Evolutionary conservation across 768 basidiomycete genomes (phyloP), one percentile per base, ranked within the genome.

Genomic region (Boletus reticulatus): DNA sequence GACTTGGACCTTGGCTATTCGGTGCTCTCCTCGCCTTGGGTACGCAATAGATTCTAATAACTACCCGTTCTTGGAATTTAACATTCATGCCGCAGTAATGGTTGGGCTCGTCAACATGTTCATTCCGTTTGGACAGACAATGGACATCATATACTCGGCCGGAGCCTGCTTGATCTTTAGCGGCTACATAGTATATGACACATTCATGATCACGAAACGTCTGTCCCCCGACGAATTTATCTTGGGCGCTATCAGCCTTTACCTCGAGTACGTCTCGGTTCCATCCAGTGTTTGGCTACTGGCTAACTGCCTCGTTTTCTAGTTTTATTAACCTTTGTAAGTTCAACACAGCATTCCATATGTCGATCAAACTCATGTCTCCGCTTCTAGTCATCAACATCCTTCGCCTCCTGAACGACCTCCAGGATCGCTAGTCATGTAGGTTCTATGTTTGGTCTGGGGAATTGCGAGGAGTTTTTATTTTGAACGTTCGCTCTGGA

Each of bases 211-310:
- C 78, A 93, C 91, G 75, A 87, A 85, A 64, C 84, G 85, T 56
- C 76, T 97, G 19, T 92, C 89, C 2, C 92, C 94, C 4, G 97
- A 99, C 61, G 97, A 99, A 71, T 94, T 83, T 70, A 94, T 97
- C 62, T 76, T 97, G 76, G 96, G 87, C 36, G 80, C 92, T 17
- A 88, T 98, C 66, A 88, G 85, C 61, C 83, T 98, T n/a, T 98
- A 98, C 74, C 85, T 98, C 53, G 96, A 98, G 84, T 89, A 73
- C 62, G 85, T 85, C 11, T 57, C 37, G 12, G 6, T 45, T 29
- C 19, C 43, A 19, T 45, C 24, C 50, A 36, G 4, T 48, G 4
- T 29, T 43, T 44, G 2, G 31, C 38, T 41, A 4, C 53, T 62
- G n/a, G 31, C 47, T 62, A 57, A 73, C 34, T 63, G 17, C 14